Base-by-base conservation (phyloP, 208 protist genomes). In the Wallacemonas collosoma region DNA sequence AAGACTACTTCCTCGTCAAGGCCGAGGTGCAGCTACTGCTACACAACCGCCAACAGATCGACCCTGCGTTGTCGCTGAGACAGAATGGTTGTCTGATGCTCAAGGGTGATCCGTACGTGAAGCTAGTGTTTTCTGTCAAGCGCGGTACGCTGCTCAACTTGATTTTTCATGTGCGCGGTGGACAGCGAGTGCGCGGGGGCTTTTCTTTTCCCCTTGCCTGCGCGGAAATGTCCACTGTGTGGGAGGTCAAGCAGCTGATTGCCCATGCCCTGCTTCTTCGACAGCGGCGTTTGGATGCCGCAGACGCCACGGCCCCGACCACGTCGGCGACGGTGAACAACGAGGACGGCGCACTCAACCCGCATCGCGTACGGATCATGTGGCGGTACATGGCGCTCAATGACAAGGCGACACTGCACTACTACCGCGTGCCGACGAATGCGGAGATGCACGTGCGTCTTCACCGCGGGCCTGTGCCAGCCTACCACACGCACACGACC, bases 381-480 rank as follows among this genome's bases (percentile, higher is more conserved):
- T 95, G 88, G 87, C 82, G 91, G 26, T 95, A 95, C 75, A 87
- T 90, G 79, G 91, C 93, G 77, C 88, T 95, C 36, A 92, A 92
- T 72, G 87, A 95, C 79, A 82, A 80, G 63, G 88, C 91, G 11
- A 89, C 84, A 2, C 73, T 95, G 68, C 84, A 89, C 73, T 93
- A 93, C 77, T 93, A 95, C 79, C 86, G 88, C 63, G 72, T 95
- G 39, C 82, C 86, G 35, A 93, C 91, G 1, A 95, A 95, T 70
- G 73, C 87, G 40, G 81, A 85, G 71, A 68, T 95, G 26, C 70
- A 70, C 35, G 81, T 87, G 57, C 83, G 77, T 45, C 54, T 75
- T 44, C 76, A 72, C 36, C 7, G 50, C 3, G 60, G 60, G 6
- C 60, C 60, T 35, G 60, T 65, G 4, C 11, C 60, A 3, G 41